phyloP scores from a whole-genome alignment of 805 yeast species.

The Candida chilensis region DNA sequence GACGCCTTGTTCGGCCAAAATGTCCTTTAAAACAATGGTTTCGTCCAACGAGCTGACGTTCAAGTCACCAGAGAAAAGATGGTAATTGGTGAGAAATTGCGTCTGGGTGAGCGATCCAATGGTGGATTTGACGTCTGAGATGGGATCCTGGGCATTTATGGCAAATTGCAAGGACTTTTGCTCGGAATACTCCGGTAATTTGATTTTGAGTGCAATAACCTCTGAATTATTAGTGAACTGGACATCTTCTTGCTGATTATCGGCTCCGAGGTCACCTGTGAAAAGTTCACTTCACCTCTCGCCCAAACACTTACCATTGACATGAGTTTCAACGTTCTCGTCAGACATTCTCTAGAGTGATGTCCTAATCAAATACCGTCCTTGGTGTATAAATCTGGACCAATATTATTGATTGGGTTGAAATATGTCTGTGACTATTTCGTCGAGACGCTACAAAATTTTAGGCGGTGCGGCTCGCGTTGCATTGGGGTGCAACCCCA shows the following conservation, averaged over 20 bases:
- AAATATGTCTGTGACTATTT: no score
- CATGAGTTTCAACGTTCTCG: not conserved
- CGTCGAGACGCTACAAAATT: no score
- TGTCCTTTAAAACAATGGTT: conserved; percentile 10
- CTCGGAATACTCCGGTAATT: not conserved
- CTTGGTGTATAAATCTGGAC: no score
- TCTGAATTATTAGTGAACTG: not conserved
- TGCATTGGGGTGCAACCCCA: no score
- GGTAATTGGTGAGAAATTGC: conserved; percentile 11
- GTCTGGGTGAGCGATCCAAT: conserved; percentile 1
- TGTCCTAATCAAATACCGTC: no score
- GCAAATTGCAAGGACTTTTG: not conserved
- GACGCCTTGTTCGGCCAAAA: conserved; percentile 12
- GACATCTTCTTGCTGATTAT: not conserved
- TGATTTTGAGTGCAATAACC: not conserved
- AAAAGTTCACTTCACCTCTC: not conserved
- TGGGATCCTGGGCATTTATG: not conserved
- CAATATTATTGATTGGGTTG: no score
- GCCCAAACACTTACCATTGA: not conserved
- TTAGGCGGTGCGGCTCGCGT: no score
- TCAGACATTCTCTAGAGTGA: not conserved
- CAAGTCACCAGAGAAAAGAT: not conserved
- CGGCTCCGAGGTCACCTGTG: not conserved
- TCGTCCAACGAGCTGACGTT: conserved; percentile 10
- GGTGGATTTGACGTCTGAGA: not conserved